Evolutionary conservation across 305 asterid species (phyloP).

Genomic region (Fraxinus baroniana): DNA sequence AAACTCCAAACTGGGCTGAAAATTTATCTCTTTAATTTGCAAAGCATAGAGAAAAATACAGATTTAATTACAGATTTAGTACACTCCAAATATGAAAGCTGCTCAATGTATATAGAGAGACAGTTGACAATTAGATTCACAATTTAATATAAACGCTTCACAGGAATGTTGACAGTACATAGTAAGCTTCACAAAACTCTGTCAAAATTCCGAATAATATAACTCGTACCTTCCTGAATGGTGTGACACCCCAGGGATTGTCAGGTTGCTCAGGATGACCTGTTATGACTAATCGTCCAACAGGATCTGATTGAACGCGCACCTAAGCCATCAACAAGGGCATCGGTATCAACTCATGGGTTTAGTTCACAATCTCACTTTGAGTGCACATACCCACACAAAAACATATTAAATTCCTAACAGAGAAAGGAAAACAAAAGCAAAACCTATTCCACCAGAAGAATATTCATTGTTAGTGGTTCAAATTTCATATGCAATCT

Average conservation of each 20-base stretch:
- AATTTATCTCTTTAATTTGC: not conserved
- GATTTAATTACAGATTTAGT: not conserved
- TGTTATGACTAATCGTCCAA: constrained; percentile 55
- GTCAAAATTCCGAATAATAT: not conserved
- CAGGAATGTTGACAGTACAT: not conserved
- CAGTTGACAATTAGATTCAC: not conserved
- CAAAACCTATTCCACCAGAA: not conserved
- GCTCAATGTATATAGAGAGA: not conserved
- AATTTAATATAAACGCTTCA: not conserved
- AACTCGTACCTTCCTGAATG: constrained; percentile 40
- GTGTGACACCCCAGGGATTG: constrained; percentile 56
- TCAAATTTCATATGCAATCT: not conserved
- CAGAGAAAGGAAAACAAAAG: not conserved
- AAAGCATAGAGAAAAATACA: not conserved
- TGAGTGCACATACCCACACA: not conserved
- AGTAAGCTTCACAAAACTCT: not conserved
- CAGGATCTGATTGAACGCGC: constrained; percentile 55
- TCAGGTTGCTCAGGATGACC: constrained; percentile 55
- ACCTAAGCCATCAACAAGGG: constrained; percentile 20
- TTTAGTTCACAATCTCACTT: not conserved
- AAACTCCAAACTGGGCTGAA: not conserved
- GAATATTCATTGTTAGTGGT: not conserved
- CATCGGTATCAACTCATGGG: not conserved
- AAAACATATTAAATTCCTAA: not conserved
- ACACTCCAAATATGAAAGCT: not conserved